Evolutionary conservation across 257 asterid species (phyloP).

Genomic region (Euphrasia confusa): DNA sequence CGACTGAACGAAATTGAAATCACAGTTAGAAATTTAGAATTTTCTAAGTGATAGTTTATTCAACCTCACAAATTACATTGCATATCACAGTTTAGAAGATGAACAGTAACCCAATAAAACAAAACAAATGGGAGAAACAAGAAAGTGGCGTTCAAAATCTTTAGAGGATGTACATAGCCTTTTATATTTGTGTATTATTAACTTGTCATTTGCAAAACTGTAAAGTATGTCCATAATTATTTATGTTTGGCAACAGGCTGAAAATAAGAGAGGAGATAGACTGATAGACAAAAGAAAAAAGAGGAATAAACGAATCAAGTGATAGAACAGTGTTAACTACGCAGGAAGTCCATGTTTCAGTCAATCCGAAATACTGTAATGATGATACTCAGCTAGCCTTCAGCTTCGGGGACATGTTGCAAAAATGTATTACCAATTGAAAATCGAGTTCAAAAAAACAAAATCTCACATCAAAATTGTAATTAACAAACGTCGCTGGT

Average conservation of each 20-base stretch:
- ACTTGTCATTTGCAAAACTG: conserved; percentile 6
- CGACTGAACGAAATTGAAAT: conserved; percentile 40
- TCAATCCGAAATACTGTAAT: neutral
- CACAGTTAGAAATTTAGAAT: conserved; percentile 27
- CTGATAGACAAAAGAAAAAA: too few species aligned
- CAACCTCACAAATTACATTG: neutral
- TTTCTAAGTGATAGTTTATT: conserved; percentile 7
- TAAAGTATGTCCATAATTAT: neutral
- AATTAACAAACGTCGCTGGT: conserved; percentile 2
- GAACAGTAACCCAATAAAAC: conserved; percentile 5
- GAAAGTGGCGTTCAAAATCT: conserved; percentile 13
- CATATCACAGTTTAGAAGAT: neutral
- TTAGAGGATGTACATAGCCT: conserved; percentile 2
- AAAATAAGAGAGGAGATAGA: neutral
- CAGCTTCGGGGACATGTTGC: conserved; percentile 9
- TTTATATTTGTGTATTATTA: neutral
- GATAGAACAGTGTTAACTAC: conserved; percentile 2
- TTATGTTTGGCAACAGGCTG: neutral
- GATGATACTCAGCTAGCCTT: conserved; percentile 4
- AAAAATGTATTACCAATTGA: conserved; percentile 16
- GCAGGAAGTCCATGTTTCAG: conserved; percentile 4
- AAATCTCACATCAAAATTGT: too few species aligned
- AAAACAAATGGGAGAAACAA: conserved; percentile 1
- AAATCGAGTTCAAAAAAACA: neutral
- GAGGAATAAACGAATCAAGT: neutral